Evolutionary conservation across 257 asterid species (phyloP), one percentile per base, ranked within the genome.

Genomic region (Eustoma russellianum): DNA sequence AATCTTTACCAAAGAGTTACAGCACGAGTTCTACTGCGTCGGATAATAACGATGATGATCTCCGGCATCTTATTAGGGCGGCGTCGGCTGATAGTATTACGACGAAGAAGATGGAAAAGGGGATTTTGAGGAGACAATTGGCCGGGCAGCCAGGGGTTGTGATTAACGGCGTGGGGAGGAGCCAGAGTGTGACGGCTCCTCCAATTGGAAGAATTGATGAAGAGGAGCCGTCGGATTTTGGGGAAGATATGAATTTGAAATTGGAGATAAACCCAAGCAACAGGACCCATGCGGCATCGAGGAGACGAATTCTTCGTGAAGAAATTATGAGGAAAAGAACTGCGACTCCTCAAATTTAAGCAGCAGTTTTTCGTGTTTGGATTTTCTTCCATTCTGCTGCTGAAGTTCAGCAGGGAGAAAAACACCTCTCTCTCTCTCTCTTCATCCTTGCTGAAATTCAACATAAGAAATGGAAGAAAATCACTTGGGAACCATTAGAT

Each of bases 161-260:
- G 7, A 3, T 19, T 15, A 13, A 4, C 18, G 44, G 41, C 7
- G 40, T 24, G 13, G 41, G 49, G 44, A 40, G 17, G 52, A 30
- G 17, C 17, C 41, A 40, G 35, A 16, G n/a, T 13, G 48, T 44
- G 16, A 43, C 13, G 5, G 46, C 45, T 16, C 55, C 55, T 15
- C 53, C 33, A 0, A 62, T 62, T 17, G 67, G 61, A 44, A 18
- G 61, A 18, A 62, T 62, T 34, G 67, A 62, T 53, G 67, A 62
- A 53, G 61, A 62, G 7, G 43, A 46, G 48, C 28, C 67, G 1
- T 52, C 48, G 53, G 61, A 62, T 30, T 62, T 62, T 62, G 61
- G 30, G 1, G 60, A 45, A 9, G 48, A 62, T 33, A 17, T 53
- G 13, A 9, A 14, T 11, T 7, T 62, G 41, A 45, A n/a, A 5